A percentile compares a stretch with the other conserved stretches of the same genome.
phyloP scores from a whole-genome alignment of 2,329 filamentous ascomycete genomes.

The Tolypocladium paradoxum region DNA sequence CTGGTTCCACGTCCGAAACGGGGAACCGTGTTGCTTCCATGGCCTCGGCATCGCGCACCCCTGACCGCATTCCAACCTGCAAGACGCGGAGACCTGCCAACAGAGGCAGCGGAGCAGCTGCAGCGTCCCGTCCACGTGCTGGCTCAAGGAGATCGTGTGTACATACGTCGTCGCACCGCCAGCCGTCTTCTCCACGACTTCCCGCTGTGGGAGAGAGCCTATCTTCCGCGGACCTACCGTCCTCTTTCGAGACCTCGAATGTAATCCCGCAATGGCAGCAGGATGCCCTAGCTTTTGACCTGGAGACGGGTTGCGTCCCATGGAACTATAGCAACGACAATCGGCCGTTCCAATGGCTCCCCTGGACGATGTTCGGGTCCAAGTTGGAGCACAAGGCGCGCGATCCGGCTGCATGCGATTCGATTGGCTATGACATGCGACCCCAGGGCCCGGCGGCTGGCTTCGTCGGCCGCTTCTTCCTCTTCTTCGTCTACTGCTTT shows the following conservation, averaged over 20 bases:
- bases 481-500: constrained; percentile 6
- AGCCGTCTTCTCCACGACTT: background rate
- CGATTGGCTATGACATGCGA: constrained; percentile 9
- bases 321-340: background rate
- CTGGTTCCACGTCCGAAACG: background rate
- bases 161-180: background rate
- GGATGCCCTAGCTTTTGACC: background rate
- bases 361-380: constrained; percentile 7
- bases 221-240: background rate
- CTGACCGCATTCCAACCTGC: background rate
- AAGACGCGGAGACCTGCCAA: background rate
- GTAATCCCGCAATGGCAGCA: background rate
- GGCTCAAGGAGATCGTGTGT: background rate
- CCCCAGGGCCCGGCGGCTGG: background rate
- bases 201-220: background rate
- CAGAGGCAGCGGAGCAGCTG: background rate
- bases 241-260: background rate
- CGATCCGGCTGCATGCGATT: constrained; percentile 6
- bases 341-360: background rate
- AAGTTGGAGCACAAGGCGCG: constrained; percentile 10
- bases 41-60: background rate
- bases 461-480: constrained; percentile 2
- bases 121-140: background rate
- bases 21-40: background rate
- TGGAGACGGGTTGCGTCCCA: background rate